Evolutionary conservation across 331 rosid species (phyloP), one percentile per base, ranked within the genome.

Genomic region (Rosa hybrid): DNA sequence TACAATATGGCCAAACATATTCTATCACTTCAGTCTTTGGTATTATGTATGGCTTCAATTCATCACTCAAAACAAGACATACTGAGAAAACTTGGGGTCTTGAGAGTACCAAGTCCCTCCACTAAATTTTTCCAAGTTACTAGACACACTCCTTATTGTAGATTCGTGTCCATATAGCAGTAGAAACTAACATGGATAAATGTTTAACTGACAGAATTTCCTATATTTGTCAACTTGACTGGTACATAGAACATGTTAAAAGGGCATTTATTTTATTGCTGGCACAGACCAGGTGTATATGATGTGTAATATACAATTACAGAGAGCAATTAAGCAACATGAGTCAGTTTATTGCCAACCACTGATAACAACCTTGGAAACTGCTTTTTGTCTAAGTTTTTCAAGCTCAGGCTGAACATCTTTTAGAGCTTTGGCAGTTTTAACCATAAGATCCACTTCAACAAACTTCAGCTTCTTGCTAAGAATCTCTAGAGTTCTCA

Each of bases 331-430:
- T 50, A 45, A 64, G 11, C 70, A 41, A 53, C 8, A 79, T 79
- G 78, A 80, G 56, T 42, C 14, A 54, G 21, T 7, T 60, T 17
- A 69, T 54, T 16, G 6, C 75, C 4, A 34, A 70, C 65, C 39
- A 80, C 39, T 23, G 41, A 54, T 39, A 41, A 65, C 74, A 82
- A 94, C 98, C 98, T 93, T 95, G 70, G 99, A 90, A 82, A 93
- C 91, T 75, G 97, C 97, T 83, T 93, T 95, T 84, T 95, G 99
- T 63, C 98, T 76, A 71, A 95, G 98, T 77, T 93, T 95, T 85
- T 93, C 99, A 80, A 93, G 94, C 86, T 95, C 98, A 1, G 98
- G 99, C 78, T 93, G 97, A 82, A 93, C 96, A 85, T 95, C 99
- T 83, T 95, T 95, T 54, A 93, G 89, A 77, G 99, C 99, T 84